Evolutionary conservation across 345 rosid species (phyloP), one percentile per base, ranked within the genome.

Genomic region (Gossypium sturtianum): DNA sequence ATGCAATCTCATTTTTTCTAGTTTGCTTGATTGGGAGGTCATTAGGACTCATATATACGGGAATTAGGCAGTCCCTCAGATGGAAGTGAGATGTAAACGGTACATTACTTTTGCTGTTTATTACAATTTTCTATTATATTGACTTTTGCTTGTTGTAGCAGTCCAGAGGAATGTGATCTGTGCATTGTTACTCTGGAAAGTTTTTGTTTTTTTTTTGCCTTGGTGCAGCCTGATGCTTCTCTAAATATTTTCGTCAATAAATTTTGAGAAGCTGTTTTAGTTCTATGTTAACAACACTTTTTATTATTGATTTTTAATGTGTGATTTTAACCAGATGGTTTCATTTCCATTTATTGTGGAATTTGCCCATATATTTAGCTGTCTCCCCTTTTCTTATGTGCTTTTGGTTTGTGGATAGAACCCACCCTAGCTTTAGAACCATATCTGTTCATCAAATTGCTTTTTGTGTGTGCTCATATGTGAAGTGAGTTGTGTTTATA

Each of bases 1-100:
- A 84, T 78, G 86, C 89, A 68, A 86, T 94, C 79, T 92, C 97
- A 13, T 94, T 92, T 86, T 89, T 91, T 83, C 92, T 92, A 2
- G 91, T 91, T 74, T 77, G 91, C 78, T 84, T 94, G 88, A 91
- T 91, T 63, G 96, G 97, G 83, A 89, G 96, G 82, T 91, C 98
- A 29, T 76, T 88, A 74, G 97, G 97, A 71, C 94, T 91, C 76
- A 88, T 92, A 83, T 92, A 89, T 79, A 89, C 97, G 4, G 97
- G 97, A 75, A 89, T 94, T 74, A 86, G 98, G 83, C 97, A 92
- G 84, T 88, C 98, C 60, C 85, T 92, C 51, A 75, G 89, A 62
- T 94, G 97, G 98, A 94, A 92, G 82, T 91, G 84, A 89, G 80
- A 63, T 83, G 61, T 59, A 61, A 71, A 72, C 43, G 68, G 66